These are phyloP conservation scores for Hanseniaspora gamundiae DNA, from an alignment of 1,139 yeast genomes.

Conservation along the genomic window DNA sequence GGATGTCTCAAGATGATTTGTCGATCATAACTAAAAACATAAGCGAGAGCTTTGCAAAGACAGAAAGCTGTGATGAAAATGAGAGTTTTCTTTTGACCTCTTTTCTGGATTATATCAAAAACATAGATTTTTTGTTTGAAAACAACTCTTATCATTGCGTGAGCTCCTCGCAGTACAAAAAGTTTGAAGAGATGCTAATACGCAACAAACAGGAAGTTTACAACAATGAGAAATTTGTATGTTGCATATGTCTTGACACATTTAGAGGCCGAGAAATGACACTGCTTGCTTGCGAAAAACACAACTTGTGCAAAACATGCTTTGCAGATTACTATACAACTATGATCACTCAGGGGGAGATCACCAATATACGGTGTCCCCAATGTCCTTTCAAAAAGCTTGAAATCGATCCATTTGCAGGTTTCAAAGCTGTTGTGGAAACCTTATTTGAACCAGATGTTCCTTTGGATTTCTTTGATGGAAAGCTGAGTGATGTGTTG, in stretches of 20 bases:
- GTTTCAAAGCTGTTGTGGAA: conserved; percentile 23
- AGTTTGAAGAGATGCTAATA: conserved; percentile 15
- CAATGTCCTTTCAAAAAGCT: conserved; percentile 31
- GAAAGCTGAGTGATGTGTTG: conserved; percentile 24
- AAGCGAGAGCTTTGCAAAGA: conserved; percentile 23
- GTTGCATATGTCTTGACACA: conserved; percentile 49
- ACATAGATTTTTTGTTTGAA: conserved; percentile 19
- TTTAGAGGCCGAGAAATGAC: conserved; percentile 37
- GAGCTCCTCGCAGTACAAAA: conserved; percentile 12
- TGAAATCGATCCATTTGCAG: conserved; percentile 17
- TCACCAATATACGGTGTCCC: conserved; percentile 49
- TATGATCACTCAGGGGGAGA: conserved; percentile 39
- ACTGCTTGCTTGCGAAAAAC: conserved; percentile 35
- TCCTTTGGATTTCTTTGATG: conserved; percentile 24
- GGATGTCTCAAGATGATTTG: conserved; percentile 20
- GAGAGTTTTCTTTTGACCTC: conserved; percentile 30
- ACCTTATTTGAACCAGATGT: conserved; percentile 32
- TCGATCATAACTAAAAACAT: conserved; percentile 17
- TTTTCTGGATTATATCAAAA: conserved; percentile 34
- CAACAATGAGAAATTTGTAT: conserved; percentile 32
- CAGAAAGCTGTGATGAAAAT: conserved; percentile 30
- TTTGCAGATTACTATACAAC: conserved; percentile 34
- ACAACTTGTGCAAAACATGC: conserved; percentile 43
- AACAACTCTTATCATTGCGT: conserved; percentile 12
- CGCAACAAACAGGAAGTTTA: conserved; percentile 25